Evolutionary conservation across 192 early-diverging fungal genomes (phyloP), one percentile per base, ranked within the genome.

Genomic region (Coemansia sp.): DNA sequence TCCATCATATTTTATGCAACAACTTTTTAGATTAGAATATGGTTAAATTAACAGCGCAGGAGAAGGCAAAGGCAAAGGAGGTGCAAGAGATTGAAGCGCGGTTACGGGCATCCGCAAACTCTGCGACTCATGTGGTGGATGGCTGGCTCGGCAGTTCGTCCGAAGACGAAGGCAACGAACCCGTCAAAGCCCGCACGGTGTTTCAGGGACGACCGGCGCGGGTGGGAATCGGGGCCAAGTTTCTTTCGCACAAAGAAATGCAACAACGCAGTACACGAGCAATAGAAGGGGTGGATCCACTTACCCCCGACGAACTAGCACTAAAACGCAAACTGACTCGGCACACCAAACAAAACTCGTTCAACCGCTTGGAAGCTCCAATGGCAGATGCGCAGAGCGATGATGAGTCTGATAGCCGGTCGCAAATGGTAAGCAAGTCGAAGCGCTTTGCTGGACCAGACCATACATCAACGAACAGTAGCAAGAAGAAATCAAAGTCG

Each of bases 221-320:
- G 11, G 59, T 79, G 14, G 76, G 76, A 21, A 67, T 79, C 2
- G 76, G 76, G 5, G 76, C 76, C n/a, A 79, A 79, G 25, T 79
- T 69, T 11, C 63, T 79, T 19, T 73, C 76, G 15, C 76, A 79
- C 66, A 69, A 66, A 19, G 70, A 72, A 48, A 73, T 79, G 70
- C 59, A 45, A n/a, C 41, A 45, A 45, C 21, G 25, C 38, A 8
- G 24, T 50, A 22, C 23, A 27, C 7, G 51, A 14, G 11, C 49
- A 45, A 21, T 60, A 22, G 35, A 43, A 11, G 38, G 29, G 24
- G 24, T 22, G 2, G 62, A 62, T 15, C 43, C 65, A 38, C 57
- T 73, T 41, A 66, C 70, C 2, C 27, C 64, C 12, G 60, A 65
- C 17, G 76, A 79, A 29, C 67, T 79, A 12, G 27, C 32, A 2